phyloP scores from a whole-genome alignment of 768 basidiomycete species.

The Lactarius sp. region DNA sequence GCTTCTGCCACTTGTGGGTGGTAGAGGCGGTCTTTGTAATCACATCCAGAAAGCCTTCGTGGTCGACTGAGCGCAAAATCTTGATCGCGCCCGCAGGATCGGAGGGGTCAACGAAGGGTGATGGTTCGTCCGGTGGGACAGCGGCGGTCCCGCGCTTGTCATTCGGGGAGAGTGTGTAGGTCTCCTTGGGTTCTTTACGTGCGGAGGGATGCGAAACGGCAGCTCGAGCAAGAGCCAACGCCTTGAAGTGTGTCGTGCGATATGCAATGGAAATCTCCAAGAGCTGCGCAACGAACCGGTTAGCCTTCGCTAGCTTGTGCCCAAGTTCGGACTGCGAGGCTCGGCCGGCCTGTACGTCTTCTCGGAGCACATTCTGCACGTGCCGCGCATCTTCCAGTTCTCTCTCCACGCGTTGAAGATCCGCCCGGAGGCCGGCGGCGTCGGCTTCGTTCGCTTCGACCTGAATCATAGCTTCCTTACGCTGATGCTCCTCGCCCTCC shows the following conservation, averaged over 20 bases:
- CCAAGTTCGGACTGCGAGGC: constrained; percentile 65
- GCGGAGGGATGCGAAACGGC: constrained; percentile 44
- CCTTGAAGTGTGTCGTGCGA: constrained; percentile 69
- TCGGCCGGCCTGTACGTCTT: constrained; percentile 62
- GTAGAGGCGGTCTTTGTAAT: constrained; percentile 75
- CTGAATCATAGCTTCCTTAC: constrained; percentile 48
- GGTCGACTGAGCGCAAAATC: constrained; percentile 65
- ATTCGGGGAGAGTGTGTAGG: not conserved
- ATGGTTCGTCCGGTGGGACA: constrained; percentile 52
- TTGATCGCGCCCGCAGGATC: constrained; percentile 66
- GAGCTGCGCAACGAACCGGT: constrained; percentile 71
- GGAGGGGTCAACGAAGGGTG: constrained; percentile 63
- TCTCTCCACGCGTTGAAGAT: constrained; percentile 41
- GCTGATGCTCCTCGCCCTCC: constrained; percentile 45
- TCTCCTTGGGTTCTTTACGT: constrained; percentile 32
- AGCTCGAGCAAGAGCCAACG: constrained; percentile 54
- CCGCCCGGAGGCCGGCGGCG: not conserved
- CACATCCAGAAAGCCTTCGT: constrained; percentile 78
- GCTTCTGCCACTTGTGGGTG: constrained; percentile 94
- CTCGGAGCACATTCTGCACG: constrained; percentile 62
- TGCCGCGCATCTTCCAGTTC: constrained; percentile 64
- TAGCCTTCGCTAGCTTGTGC: constrained; percentile 55
- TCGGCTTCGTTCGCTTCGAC: not conserved
- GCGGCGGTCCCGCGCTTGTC: constrained; percentile 48
- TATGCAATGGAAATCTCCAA: constrained; percentile 76